These are phyloP conservation scores for Barnettozyma wickerhamii DNA, from an alignment of 805 yeast species.

Conservation along the genomic window DNA sequence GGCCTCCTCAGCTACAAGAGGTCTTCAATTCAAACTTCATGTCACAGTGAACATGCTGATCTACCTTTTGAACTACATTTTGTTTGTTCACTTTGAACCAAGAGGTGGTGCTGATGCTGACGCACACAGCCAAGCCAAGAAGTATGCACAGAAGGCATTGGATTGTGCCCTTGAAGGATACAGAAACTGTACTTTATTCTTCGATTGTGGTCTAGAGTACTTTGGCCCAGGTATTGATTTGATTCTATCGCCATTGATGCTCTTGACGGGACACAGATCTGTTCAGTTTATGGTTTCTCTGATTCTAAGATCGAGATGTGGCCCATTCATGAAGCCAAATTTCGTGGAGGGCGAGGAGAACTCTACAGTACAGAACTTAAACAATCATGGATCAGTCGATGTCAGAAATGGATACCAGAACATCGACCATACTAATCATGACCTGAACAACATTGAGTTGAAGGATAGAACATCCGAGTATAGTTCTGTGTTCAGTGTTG, in stretches of 20 bases:
- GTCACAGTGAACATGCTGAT: slow-evolving; percentile 42
- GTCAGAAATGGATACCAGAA: slow-evolving; percentile 7
- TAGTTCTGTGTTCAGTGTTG: slow-evolving; percentile 29
- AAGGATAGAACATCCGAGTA: slow-evolving; percentile 20
- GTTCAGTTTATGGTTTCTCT: slow-evolving; percentile 55
- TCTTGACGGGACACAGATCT: slow-evolving; percentile 52
- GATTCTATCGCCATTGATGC: slow-evolving; percentile 43
- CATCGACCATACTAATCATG: slow-evolving; percentile 23
- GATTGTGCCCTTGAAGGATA: slow-evolving; percentile 41
- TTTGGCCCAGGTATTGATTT: slow-evolving; percentile 41
- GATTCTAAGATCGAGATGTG: slow-evolving; percentile 44
- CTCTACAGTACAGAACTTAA: slow-evolving; percentile 12
- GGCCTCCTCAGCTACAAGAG: slow-evolving; percentile 31
- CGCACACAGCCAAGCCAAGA: slow-evolving; percentile 30
- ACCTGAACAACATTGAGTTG: slow-evolving; percentile 17
- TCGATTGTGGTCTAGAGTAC: slow-evolving; percentile 31
- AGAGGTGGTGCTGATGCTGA: slow-evolving; percentile 33
- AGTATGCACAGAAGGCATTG: slow-evolving; percentile 38
- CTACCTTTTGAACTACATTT: slow-evolving; percentile 46
- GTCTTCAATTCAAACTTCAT: slow-evolving; percentile 35
- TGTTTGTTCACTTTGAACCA: slow-evolving; percentile 42
- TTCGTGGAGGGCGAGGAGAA: neutral
- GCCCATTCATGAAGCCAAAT: slow-evolving; percentile 32
- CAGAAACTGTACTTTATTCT: slow-evolving; percentile 37
- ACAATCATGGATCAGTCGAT: slow-evolving; percentile 13